A percentile compares a stretch with the other conserved stretches of the same genome.
phyloP scores from a whole-genome alignment of 2,329 filamentous ascomycete species.

The Clarireedia paspali region DNA sequence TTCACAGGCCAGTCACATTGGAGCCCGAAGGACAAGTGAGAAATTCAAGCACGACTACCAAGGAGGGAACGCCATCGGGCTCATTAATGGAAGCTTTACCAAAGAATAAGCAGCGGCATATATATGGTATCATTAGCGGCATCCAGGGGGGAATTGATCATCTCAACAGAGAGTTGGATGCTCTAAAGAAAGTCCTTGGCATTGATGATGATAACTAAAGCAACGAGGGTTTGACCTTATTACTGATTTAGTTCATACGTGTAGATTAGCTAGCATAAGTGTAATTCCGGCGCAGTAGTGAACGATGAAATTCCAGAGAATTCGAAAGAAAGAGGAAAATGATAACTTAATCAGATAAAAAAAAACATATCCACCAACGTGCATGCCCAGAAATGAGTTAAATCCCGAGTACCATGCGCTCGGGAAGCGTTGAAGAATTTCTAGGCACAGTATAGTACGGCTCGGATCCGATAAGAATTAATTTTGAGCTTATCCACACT shows the following conservation, averaged over 20 bases:
- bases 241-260: background rate
- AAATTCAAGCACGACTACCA: conserved; percentile 17
- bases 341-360: too few species aligned
- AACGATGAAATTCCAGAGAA: background rate
- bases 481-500: background rate
- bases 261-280: background rate
- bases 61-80: conserved; percentile 16
- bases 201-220: conserved; percentile 21
- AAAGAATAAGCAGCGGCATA: conserved; percentile 27
- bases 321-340: too few species aligned
- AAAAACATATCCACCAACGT: too few species aligned
- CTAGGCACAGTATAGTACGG: background rate
- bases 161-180: conserved; percentile 25
- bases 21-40: conserved; percentile 1
- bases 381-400: too few species aligned
- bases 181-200: conserved; percentile 25
- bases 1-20: background rate
- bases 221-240: background rate
- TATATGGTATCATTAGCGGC: conserved; percentile 27
- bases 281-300: background rate
- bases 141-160: conserved; percentile 28
- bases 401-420: too few species aligned
- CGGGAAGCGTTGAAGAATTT: background rate
- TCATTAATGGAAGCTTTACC: conserved; percentile 27
- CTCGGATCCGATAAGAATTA: background rate